Conservation (phyloP, 768 basidiomycete species). For the Lactarius trivialis region DNA sequence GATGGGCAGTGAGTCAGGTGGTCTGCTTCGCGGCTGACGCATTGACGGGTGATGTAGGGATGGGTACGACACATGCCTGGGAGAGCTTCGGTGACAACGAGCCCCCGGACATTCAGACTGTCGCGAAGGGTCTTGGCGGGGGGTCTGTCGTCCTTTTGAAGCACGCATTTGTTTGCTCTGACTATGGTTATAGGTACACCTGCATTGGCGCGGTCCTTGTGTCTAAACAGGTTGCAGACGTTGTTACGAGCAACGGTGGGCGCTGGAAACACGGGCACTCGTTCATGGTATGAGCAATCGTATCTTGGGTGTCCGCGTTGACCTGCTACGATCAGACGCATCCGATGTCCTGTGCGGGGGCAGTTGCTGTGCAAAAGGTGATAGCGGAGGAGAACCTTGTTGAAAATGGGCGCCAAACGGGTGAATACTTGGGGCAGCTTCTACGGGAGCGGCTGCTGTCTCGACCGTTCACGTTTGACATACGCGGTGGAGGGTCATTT, state of each 20-base stretch:
- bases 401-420: slow-evolving; percentile 52
- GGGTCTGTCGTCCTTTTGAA: slow-evolving; percentile 51
- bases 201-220: slow-evolving; percentile 79
- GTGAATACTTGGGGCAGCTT: slow-evolving; percentile 49
- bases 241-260: slow-evolving; percentile 60
- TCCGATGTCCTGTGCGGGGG: slow-evolving; percentile 70
- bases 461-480: slow-evolving; percentile 65
- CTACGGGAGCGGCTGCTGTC: slow-evolving; percentile 49
- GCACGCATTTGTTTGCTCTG: not conserved
- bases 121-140: slow-evolving; percentile 87
- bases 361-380: slow-evolving; percentile 74
- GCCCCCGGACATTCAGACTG: slow-evolving; percentile 78
- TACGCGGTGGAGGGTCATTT: slow-evolving; percentile 79
- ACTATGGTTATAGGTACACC: slow-evolving; percentile 48
- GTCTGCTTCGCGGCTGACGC: not conserved
- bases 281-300: slow-evolving; percentile 51
- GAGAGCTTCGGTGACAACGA: slow-evolving; percentile 73
- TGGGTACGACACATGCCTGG: slow-evolving; percentile 87
- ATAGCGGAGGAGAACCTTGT: slow-evolving; percentile 67
- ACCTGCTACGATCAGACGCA: slow-evolving; percentile 42
- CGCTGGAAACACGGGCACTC: slow-evolving; percentile 83
- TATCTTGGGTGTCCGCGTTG: not conserved
- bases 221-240: slow-evolving; percentile 62
- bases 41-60: slow-evolving; percentile 41
- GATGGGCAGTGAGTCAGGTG: slow-evolving; percentile 64